These are phyloP conservation scores for Trichosporon faecale DNA, from an alignment of 1,284 basidiomycete genomes.

Conservation along the genomic window DNA sequence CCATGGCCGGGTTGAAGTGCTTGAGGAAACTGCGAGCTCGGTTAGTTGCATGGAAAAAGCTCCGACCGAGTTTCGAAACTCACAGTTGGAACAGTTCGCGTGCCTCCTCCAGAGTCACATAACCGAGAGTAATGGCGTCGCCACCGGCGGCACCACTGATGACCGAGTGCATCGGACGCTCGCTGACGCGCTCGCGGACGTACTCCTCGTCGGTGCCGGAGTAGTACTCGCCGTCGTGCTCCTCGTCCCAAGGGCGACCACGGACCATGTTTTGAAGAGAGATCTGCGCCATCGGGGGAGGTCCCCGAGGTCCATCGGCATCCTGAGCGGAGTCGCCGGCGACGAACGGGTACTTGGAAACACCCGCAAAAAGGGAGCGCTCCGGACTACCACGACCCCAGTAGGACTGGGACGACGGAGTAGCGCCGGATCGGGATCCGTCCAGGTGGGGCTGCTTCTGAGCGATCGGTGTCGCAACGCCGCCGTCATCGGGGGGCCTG, in stretches of 20 bases:
- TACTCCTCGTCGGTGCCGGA: slow-evolving; percentile 14
- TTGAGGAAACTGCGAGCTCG: slow-evolving; percentile 29
- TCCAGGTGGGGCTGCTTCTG: slow-evolving; percentile 19
- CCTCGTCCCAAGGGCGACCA: slow-evolving; percentile 26
- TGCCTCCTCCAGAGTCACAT: slow-evolving; percentile 33
- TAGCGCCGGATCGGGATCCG: neutral
- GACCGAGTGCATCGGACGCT: neutral
- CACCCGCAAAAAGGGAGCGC: slow-evolving; percentile 16
- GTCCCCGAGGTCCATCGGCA: neutral
- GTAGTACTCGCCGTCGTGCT: slow-evolving; percentile 22
- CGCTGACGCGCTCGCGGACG: neutral
- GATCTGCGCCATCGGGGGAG: slow-evolving; percentile 15
- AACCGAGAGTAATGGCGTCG: slow-evolving; percentile 27
- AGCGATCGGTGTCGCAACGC: slow-evolving; percentile 15
- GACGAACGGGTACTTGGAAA: slow-evolving; percentile 24
- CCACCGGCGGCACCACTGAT: neutral
- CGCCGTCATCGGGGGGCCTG: slow-evolving; percentile 10
- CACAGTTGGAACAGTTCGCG: slow-evolving; percentile 34
- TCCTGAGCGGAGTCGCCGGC: slow-evolving; percentile 15
- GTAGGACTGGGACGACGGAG: slow-evolving; percentile 13
- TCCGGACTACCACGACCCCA: slow-evolving; percentile 22
- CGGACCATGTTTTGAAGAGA: slow-evolving; percentile 27
- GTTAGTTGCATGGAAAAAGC: neutral
- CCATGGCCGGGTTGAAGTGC: slow-evolving; percentile 32
- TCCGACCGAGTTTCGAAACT: slow-evolving; percentile 17